These are phyloP conservation scores for Fusarium veterinarium DNA, from an alignment of 2,329 filamentous ascomycete genomes.

Conservation along the genomic window DNA sequence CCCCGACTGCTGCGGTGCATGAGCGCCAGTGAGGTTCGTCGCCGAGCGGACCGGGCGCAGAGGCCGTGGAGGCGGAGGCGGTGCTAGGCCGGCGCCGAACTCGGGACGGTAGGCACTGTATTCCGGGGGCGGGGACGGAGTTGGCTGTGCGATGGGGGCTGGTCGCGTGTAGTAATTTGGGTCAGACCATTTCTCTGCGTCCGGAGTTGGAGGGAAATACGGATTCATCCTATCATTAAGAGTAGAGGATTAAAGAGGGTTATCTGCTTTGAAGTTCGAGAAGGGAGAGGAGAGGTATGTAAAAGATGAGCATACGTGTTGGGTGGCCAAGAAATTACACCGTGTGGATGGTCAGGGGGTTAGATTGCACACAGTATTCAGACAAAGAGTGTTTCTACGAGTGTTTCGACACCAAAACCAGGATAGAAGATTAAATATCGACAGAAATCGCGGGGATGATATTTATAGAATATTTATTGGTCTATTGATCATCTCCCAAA, in stretches of 20 bases:
- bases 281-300: slow-evolving; percentile 17
- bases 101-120: slow-evolving; percentile 26
- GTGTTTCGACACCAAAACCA: not conserved
- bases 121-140: slow-evolving; percentile 26
- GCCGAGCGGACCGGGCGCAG: slow-evolving; percentile 43
- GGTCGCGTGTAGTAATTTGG: slow-evolving; percentile 27
- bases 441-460: not conserved
- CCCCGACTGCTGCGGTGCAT: slow-evolving; percentile 37
- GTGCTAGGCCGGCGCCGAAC: slow-evolving; percentile 25
- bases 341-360: slow-evolving; percentile 28
- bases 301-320: slow-evolving; percentile 5
- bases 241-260: not conserved
- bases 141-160: slow-evolving; percentile 18
- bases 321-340: slow-evolving; percentile 40
- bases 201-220: slow-evolving; percentile 7
- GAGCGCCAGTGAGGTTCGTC: slow-evolving; percentile 41
- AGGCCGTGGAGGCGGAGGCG: slow-evolving; percentile 30
- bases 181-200: slow-evolving; percentile 25
- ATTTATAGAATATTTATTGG: slow-evolving; percentile 11
- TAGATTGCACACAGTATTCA: slow-evolving; percentile 25
- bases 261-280: not conserved
- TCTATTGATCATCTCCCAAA: not conserved
- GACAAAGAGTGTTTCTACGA: not conserved
- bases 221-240: not conserved
- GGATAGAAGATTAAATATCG: not conserved